Conservation (phyloP, 202 grass and related monocot species). For the Bolboschoenoplectus hybrid region DNA sequence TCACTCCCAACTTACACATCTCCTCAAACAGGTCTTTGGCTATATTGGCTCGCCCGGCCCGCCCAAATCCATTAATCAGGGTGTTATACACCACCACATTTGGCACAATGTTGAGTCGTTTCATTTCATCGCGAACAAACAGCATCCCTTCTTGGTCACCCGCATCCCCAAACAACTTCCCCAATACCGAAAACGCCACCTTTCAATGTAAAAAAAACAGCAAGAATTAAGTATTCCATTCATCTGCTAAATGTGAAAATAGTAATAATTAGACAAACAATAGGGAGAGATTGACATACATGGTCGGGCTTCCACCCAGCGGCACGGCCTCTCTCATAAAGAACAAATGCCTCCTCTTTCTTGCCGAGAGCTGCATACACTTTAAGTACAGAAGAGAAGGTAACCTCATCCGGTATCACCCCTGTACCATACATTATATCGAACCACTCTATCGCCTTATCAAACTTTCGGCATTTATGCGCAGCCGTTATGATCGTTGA, state of each 20-base stretch:
- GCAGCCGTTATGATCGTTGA: conserved; percentile 84
- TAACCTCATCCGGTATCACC: conserved; percentile 81
- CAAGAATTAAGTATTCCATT: conserved; percentile 4
- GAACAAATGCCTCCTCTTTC: conserved; percentile 64
- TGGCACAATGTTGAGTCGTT: conserved; percentile 55
- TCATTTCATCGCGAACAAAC: conserved; percentile 76
- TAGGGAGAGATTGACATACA: conserved; percentile 31
- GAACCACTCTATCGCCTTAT: conserved; percentile 78
- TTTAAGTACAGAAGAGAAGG: conserved; percentile 74
- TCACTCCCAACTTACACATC: conserved; percentile 60
- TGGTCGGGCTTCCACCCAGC: conserved; percentile 80
- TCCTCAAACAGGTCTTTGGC: conserved; percentile 80
- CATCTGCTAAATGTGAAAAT: neutral
- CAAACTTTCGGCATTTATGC: conserved; percentile 66
- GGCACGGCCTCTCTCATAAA: conserved; percentile 78
- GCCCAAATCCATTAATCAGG: conserved; percentile 75
- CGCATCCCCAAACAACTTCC: conserved; percentile 82
- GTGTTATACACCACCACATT: conserved; percentile 97
- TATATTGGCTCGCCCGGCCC: conserved; percentile 61
- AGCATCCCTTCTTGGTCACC: conserved; percentile 85
- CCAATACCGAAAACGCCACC: conserved; percentile 66
- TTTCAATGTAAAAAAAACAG: conserved; percentile 9
- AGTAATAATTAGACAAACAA: neutral
- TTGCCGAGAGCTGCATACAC: conserved; percentile 69
- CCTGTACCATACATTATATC: conserved; percentile 71